Percentiles rank a stretch among this genome's conserved stretches.
These are phyloP conservation scores for Tylopilus vinaceipallidus DNA, from an alignment of 768 basidiomycete species.

Conservation along the genomic window DNA sequence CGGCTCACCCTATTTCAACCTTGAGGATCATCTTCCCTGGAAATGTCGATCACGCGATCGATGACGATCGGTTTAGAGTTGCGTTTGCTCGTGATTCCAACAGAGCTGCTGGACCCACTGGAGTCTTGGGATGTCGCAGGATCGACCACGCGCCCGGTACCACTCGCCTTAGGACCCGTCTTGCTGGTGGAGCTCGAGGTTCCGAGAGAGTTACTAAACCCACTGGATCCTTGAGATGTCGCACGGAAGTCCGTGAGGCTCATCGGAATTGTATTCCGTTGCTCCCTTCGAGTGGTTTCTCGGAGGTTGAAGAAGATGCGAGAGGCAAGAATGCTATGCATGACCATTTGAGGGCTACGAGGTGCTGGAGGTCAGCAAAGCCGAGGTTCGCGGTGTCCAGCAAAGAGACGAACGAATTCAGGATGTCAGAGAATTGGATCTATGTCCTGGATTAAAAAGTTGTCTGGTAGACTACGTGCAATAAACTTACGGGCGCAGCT, in stretches of 20 bases:
- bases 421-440: constrained; percentile 14
- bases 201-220: not conserved
- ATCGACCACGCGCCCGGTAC: not conserved
- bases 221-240: not conserved
- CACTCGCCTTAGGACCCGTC: not conserved
- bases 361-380: not conserved
- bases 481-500: constrained; percentile 6
- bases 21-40: not conserved
- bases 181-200: not conserved
- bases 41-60: no score
- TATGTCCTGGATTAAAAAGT: not conserved
- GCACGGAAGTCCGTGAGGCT: constrained; percentile 14
- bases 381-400: not conserved
- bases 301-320: constrained; percentile 25
- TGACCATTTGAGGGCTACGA: constrained; percentile 19
- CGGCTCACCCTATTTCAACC: no score
- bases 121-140: no score
- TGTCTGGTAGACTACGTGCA: not conserved
- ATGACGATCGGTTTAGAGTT: no score
- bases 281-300: constrained; percentile 13
- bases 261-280: not conserved
- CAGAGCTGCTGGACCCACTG: no score
- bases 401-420: constrained; percentile 16
- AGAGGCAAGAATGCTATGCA: constrained; percentile 25
- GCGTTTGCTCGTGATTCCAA: no score